Evolutionary conservation across 2,329 filamentous ascomycete species (phyloP).

Genomic region (Xylaria digitata): DNA sequence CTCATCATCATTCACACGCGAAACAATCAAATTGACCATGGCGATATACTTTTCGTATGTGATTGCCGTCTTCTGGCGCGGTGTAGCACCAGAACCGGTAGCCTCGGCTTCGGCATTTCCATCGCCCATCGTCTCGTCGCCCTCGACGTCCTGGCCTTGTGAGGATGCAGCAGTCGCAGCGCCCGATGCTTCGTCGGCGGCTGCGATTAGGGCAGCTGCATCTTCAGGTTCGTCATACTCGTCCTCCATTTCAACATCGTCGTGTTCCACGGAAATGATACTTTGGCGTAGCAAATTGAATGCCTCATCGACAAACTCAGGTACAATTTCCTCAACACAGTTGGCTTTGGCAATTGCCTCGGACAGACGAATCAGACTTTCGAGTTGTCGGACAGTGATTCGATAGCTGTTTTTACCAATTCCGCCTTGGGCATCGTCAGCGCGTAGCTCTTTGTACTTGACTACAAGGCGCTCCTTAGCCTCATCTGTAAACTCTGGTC

Average conservation of each 20-base stretch:
- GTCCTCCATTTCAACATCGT: conserved; percentile 94
- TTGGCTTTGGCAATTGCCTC: conserved; percentile 99
- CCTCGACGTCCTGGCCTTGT: conserved; percentile 53
- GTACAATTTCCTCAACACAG: conserved; percentile 89
- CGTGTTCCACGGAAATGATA: conserved; percentile 97
- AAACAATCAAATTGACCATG: conserved; percentile 88
- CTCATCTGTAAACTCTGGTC: conserved; percentile 89
- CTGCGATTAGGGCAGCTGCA: conserved; percentile 59
- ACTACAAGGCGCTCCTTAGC: conserved; percentile 87
- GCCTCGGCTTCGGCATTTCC: conserved; percentile 57
- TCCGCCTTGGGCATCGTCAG: conserved; percentile 93
- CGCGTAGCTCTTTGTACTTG: conserved; percentile 94
- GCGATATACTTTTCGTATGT: conserved; percentile 94
- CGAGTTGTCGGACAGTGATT: conserved; percentile 95
- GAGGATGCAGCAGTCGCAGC: conserved; percentile 51
- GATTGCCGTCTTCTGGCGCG: conserved; percentile 80
- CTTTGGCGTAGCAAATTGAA: conserved; percentile 91
- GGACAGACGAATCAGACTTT: conserved; percentile 93
- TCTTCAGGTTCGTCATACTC: conserved; percentile 67
- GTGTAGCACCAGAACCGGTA: conserved; percentile 52
- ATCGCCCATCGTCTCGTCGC: conserved; percentile 58
- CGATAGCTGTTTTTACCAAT: conserved; percentile 95
- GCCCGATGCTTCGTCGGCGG: conserved; percentile 62
- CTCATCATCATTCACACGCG: conserved; percentile 86
- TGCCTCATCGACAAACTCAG: conserved; percentile 89